Percentiles rank a stretch among this genome's conserved stretches.
These are phyloP conservation scores for Xylaria bambusicola DNA, from an alignment of 495 filamentous ascomycete genomes.

Conservation along the genomic window DNA sequence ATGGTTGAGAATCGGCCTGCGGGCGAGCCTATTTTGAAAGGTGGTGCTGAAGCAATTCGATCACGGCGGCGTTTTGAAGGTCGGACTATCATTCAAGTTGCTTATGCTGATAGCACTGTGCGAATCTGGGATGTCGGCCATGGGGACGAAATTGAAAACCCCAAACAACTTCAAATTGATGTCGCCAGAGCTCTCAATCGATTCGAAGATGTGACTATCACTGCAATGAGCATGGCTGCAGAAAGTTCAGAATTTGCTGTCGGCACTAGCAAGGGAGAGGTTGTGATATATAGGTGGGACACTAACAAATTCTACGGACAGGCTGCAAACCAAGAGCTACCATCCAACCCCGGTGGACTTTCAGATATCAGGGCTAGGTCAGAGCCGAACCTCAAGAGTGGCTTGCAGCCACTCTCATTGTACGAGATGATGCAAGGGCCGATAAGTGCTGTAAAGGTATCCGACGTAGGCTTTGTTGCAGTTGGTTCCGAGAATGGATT, in stretches of 20 bases:
- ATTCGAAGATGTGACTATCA: slow-evolving; percentile 74
- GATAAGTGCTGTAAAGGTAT: slow-evolving; percentile 76
- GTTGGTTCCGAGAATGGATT: slow-evolving; percentile 80
- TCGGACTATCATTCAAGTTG: slow-evolving; percentile 77
- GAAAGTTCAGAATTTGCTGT: slow-evolving; percentile 80
- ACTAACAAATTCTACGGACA: slow-evolving; percentile 65
- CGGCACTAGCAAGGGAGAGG: slow-evolving; percentile 77
- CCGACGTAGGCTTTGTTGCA: slow-evolving; percentile 88
- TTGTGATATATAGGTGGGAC: slow-evolving; percentile 86
- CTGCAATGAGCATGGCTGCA: slow-evolving; percentile 72
- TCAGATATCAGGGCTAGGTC: slow-evolving; percentile 71
- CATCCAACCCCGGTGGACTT: slow-evolving; percentile 60
- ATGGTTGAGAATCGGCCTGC: slow-evolving; percentile 73
- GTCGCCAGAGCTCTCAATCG: slow-evolving; percentile 79
- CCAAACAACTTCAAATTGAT: slow-evolving; percentile 78
- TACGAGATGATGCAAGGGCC: slow-evolving; percentile 79
- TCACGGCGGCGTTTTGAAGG: slow-evolving; percentile 73
- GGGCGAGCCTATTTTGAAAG: slow-evolving; percentile 72
- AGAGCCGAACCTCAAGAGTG: slow-evolving; percentile 80
- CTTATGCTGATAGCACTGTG: slow-evolving; percentile 85
- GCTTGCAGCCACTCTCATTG: slow-evolving; percentile 76
- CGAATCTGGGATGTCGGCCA: slow-evolving; percentile 89
- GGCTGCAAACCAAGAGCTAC: slow-evolving; percentile 45
- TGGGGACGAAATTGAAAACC: slow-evolving; percentile 90
- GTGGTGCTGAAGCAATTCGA: slow-evolving; percentile 69